phyloP scores from a whole-genome alignment of 2,329 filamentous ascomycete species.

The Apiospora arundinis region DNA sequence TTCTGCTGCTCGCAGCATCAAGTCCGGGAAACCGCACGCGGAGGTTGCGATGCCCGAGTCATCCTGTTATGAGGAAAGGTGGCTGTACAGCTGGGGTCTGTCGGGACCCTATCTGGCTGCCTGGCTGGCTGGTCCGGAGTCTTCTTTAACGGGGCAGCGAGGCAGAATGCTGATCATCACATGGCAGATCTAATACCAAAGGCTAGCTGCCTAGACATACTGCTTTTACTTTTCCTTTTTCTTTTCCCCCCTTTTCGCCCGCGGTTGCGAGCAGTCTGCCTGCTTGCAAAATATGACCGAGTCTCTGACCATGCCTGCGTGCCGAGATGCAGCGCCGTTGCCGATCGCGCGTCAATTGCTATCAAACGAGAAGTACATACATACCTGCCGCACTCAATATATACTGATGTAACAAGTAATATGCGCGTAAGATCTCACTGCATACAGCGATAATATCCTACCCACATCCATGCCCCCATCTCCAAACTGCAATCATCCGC shows the following conservation, averaged over 20 bases:
- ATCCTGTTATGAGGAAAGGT: neutral
- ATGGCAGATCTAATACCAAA: neutral
- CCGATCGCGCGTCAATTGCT: neutral
- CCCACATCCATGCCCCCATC: neutral
- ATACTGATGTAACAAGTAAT: neutral
- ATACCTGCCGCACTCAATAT: neutral
- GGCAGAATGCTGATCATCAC: slow-evolving; percentile 2
- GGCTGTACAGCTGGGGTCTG: neutral
- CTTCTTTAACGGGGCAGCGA: neutral
- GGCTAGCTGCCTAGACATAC: neutral
- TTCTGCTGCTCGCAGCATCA: neutral
- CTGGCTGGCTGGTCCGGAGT: neutral
- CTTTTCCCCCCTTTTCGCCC: neutral
- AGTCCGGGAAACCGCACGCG: neutral
- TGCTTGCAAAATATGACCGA: neutral
- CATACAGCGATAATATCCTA: neutral
- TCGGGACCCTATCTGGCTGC: neutral
- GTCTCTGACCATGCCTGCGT: neutral
- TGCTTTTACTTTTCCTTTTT: no score
- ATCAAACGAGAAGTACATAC: neutral
- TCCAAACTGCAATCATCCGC: slow-evolving; percentile 14
- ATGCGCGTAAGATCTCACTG: slow-evolving; percentile 6
- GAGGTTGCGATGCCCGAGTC: neutral
- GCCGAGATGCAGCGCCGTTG: neutral
- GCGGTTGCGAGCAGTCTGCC: neutral